phyloP scores from a whole-genome alignment of 306 rosid species.

The Prunus persica region Prunus_persica_NCBIv2 NC_034009.1:805001-805500 shows the following conservation, averaged over 20 bases:
- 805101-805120: background rate
- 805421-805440: background rate
- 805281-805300: conserved; percentile 6
- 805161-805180: conserved; percentile 47
- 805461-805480: background rate
- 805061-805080: conserved; percentile 1
- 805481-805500: background rate
- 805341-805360: background rate
- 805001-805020: background rate
- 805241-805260: conserved; percentile 91
- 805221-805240: conserved; percentile 72
- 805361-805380: background rate
- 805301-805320: background rate
- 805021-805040: background rate
- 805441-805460: background rate
- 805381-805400: background rate
- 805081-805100: background rate
- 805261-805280: conserved; percentile 1
- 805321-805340: background rate
- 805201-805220: conserved; percentile 87
- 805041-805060: background rate
- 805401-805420: background rate
- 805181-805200: conserved; percentile 86
- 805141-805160: conserved; percentile 14
- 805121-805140: background rate